phyloP scores from a whole-genome alignment of 768 basidiomycete genomes.

The Tricholoma terreum region DNA sequence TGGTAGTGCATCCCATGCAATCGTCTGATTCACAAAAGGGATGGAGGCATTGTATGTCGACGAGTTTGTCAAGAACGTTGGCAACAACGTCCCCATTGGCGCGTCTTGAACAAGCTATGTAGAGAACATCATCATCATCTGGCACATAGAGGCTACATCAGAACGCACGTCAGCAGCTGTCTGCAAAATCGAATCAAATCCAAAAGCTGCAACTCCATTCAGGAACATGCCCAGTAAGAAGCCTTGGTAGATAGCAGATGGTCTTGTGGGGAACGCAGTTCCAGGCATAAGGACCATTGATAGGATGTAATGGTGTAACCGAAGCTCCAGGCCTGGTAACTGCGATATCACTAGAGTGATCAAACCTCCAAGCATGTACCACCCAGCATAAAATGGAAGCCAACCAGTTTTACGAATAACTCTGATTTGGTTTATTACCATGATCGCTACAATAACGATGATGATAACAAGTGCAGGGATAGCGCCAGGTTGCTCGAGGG shows the following conservation, averaged over 20 bases:
- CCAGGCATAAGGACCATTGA: constrained; percentile 73
- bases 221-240: constrained; percentile 81
- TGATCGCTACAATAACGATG: constrained; percentile 51
- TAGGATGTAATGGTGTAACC: constrained; percentile 82
- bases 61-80: constrained; percentile 73
- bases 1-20: constrained; percentile 55
- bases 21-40: constrained; percentile 49
- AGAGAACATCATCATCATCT: constrained; percentile 8
- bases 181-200: constrained; percentile 76
- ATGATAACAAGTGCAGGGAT: constrained; percentile 68
- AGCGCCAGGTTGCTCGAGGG: constrained; percentile 68
- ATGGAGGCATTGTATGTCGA: constrained; percentile 57
- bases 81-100: constrained; percentile 62
- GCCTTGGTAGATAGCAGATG: constrained; percentile 78
- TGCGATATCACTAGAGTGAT: constrained; percentile 63
- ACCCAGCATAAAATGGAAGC: constrained; percentile 71
- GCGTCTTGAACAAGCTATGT: constrained; percentile 71
- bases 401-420: constrained; percentile 84
- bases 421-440: constrained; percentile 74
- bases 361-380: constrained; percentile 69
- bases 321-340: constrained; percentile 65
- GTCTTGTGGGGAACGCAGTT: constrained; percentile 77
- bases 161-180: constrained; percentile 62
- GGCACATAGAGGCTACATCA: neutral
- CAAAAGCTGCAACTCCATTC: constrained; percentile 77